These are phyloP conservation scores for Pseudevernia furfuracea DNA, from an alignment of 495 filamentous ascomycete genomes.

Conservation along the genomic window DNA sequence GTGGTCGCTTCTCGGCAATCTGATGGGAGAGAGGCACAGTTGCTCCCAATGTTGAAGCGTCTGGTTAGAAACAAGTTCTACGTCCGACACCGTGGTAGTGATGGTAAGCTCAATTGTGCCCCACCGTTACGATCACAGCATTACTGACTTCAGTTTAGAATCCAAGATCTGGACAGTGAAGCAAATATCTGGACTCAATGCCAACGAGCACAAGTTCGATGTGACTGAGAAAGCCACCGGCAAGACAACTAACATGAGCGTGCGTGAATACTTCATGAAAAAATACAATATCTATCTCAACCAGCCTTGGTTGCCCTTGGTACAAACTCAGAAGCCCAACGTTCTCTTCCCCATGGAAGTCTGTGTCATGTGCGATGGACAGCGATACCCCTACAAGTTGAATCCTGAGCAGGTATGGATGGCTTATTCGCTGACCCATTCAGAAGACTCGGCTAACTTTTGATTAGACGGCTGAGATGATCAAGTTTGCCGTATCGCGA, in stretches of 20 bases:
- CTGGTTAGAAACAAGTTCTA: constrained; percentile 54
- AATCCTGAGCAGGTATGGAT: constrained; percentile 44
- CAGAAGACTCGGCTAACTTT: not conserved
- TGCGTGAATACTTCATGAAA: constrained; percentile 60
- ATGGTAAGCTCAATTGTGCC: constrained; percentile 22
- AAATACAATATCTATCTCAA: constrained; percentile 54
- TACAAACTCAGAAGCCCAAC: constrained; percentile 58
- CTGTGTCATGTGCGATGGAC: constrained; percentile 52
- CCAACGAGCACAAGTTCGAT: constrained; percentile 52
- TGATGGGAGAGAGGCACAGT: not conserved
- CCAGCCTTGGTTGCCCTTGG: constrained; percentile 54
- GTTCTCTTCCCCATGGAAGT: constrained; percentile 74
- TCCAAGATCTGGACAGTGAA: constrained; percentile 56
- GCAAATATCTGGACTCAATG: constrained; percentile 46
- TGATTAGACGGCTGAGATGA: constrained; percentile 66
- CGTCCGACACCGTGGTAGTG: constrained; percentile 48
- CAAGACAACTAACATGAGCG: constrained; percentile 34
- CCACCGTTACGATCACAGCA: not conserved
- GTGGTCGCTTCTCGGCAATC: not conserved
- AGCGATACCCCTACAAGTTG: constrained; percentile 75
- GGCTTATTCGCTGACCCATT: not conserved
- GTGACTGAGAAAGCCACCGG: constrained; percentile 45
- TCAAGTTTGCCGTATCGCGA: constrained; percentile 67
- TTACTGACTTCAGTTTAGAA: not conserved
- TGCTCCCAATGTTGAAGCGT: constrained; percentile 22